Evolutionary conservation across 345 rosid genomes (phyloP), one percentile per base, ranked within the genome.

Genomic region (Heritiera fomes): DNA sequence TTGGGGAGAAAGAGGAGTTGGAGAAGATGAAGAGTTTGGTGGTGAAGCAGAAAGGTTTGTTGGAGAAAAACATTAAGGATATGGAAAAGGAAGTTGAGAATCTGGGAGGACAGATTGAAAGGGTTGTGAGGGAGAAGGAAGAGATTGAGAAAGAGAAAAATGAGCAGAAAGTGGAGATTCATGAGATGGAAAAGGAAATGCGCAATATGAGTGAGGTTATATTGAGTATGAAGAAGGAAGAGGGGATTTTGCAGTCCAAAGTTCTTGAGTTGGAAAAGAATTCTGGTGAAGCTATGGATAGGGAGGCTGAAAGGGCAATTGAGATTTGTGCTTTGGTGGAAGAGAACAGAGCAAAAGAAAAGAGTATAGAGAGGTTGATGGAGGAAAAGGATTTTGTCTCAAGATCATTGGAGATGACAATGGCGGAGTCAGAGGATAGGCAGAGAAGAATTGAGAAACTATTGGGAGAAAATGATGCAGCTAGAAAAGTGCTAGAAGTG

Each of bases 221-320:
- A 55, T 46, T 45, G 53, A 77, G 76, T 75, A 83, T 87, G 83
- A 78, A 47, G 38, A 80, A 71, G 28, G 89, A 95, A 80, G 91
- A 85, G 84, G 75, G 50, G 43, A 53, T 64, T 46, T 75, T 90
- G 88, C 65, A 52, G 18, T 78, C 7, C 23, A 76, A 81, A 74
- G 74, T 86, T 52, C 17, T 73, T 3, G 83, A 82, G 77, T 68
- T 93, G 89, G 92, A 90, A 83, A 91, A 85, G 83, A 79, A 80
- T 59, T 81, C 9, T 47, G 81, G 55, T 50, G 86, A 83, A 65
- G 86, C 85, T 9, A 15, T 50, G 41, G 88, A 85, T 65, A 91
- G 83, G 78, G 87, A 63, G 71, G 80, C 62, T 71, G 84, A 71
- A 50, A 78, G 84, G 89, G 59, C 13, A 17, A 76, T 61, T 77